Percentiles rank a stretch among this genome's conserved stretches.
phyloP scores from a whole-genome alignment of 495 filamentous ascomycete genomes.

The Cercophora sp. region DNA sequence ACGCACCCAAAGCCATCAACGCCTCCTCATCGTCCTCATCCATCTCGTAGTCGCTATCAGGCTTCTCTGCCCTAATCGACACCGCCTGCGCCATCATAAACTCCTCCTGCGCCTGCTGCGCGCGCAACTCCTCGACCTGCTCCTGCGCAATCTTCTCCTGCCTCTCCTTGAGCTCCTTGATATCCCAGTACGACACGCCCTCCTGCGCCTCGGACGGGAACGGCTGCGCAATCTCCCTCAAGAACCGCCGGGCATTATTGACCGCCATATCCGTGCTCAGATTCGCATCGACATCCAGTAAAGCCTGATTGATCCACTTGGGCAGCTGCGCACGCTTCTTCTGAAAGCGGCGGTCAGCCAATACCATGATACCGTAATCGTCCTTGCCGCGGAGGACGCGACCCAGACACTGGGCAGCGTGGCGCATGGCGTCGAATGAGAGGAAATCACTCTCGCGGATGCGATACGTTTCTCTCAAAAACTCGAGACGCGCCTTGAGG shows the following conservation, averaged over 20 bases:
- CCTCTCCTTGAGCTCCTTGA: slow-evolving; percentile 70
- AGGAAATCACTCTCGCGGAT: slow-evolving; percentile 98
- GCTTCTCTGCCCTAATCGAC: slow-evolving; percentile 4
- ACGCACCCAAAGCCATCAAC: slow-evolving; percentile 58
- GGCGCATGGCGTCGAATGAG: slow-evolving; percentile 98
- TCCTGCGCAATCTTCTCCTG: slow-evolving; percentile 73
- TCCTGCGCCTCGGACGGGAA: slow-evolving; percentile 80
- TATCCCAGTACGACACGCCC: slow-evolving; percentile 86
- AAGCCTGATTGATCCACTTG: slow-evolving; percentile 92
- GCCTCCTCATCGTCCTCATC: slow-evolving; percentile 59
- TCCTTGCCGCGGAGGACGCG: slow-evolving; percentile 96
- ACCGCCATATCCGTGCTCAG: slow-evolving; percentile 94
- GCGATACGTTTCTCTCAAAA: slow-evolving; percentile 92
- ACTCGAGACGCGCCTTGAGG: slow-evolving; percentile 91
- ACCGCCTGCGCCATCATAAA: slow-evolving; percentile 15
- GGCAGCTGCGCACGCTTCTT: slow-evolving; percentile 87
- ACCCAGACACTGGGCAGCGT: slow-evolving; percentile 94
- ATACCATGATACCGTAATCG: slow-evolving; percentile 98
- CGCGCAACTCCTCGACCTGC: slow-evolving; percentile 39
- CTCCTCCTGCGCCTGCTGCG: slow-evolving; percentile 19
- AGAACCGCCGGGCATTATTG: slow-evolving; percentile 81
- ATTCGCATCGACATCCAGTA: slow-evolving; percentile 78
- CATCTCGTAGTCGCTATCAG: slow-evolving; percentile 52
- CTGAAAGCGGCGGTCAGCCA: slow-evolving; percentile 87
- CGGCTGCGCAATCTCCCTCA: slow-evolving; percentile 85